Conservation (phyloP, 1,284 basidiomycete genomes). For the Entoloma clypeatum region DNA sequence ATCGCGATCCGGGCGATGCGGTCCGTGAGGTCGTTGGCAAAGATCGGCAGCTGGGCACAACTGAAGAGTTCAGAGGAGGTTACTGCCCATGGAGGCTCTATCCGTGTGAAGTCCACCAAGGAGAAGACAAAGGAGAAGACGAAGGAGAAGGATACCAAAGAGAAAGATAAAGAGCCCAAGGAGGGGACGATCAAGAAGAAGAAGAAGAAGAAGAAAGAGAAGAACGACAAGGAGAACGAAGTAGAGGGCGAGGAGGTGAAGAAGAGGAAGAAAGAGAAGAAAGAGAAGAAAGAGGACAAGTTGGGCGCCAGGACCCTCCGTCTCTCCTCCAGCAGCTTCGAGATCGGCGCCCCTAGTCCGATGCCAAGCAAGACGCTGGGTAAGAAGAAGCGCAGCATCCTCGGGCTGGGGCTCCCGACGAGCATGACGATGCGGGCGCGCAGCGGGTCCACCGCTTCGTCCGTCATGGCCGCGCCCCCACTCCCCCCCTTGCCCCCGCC, state of each 20-base stretch:
- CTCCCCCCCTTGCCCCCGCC: slow-evolving; percentile 4
- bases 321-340: slow-evolving; percentile 60
- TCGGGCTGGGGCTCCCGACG: slow-evolving; percentile 50
- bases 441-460: slow-evolving; percentile 35
- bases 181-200: slow-evolving; percentile 29
- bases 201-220: slow-evolving; percentile 31
- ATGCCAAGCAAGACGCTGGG: slow-evolving; percentile 35
- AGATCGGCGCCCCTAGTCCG: slow-evolving; percentile 49
- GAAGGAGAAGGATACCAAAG: slow-evolving; percentile 19
- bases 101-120: slow-evolving; percentile 27
- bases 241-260: slow-evolving; percentile 30
- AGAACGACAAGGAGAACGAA: slow-evolving; percentile 33
- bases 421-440: slow-evolving; percentile 39
- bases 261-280: slow-evolving; percentile 21
- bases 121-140: slow-evolving; percentile 31
- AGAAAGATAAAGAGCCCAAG: slow-evolving; percentile 27
- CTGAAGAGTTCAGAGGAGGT: slow-evolving; percentile 41
- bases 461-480: slow-evolving; percentile 11
- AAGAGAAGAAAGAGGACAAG: slow-evolving; percentile 31
- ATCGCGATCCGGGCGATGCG: slow-evolving; percentile 76
- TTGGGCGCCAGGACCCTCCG: slow-evolving; percentile 33
- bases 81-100: slow-evolving; percentile 24
- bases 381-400: slow-evolving; percentile 56
- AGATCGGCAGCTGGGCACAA: slow-evolving; percentile 68
- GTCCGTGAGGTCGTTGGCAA: slow-evolving; percentile 65